Evolutionary conservation across 495 filamentous ascomycete species (phyloP).

Genomic region (Annulohypoxylon nitens): DNA sequence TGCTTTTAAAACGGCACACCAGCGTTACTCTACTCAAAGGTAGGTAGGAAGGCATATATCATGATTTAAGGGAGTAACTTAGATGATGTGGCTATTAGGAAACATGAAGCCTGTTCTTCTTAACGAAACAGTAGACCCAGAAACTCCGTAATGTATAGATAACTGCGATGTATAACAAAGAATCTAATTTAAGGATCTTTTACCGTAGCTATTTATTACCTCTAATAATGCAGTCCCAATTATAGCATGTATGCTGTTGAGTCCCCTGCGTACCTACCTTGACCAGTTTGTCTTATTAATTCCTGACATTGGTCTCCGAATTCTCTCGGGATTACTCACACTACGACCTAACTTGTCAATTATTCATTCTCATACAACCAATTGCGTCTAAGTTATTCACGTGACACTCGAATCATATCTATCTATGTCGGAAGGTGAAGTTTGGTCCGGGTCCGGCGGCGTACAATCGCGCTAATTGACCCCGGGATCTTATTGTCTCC

Average conservation of each 20-base stretch:
- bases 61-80: too few species aligned
- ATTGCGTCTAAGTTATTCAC: background rate
- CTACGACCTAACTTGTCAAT: background rate
- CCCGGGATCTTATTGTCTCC: background rate
- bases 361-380: too few species aligned
- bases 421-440: background rate
- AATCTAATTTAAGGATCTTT: too few species aligned
- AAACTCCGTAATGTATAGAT: too few species aligned
- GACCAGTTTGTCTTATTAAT: background rate
- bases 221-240: background rate
- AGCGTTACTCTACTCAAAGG: too few species aligned
- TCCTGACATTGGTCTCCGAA: background rate
- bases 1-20: too few species aligned
- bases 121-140: too few species aligned
- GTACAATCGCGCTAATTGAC: background rate
- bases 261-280: background rate
- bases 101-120: too few species aligned
- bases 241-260: background rate
- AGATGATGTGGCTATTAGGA: too few species aligned
- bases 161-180: too few species aligned
- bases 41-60: too few species aligned
- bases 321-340: background rate
- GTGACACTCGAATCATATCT: background rate
- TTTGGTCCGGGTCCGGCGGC: background rate
- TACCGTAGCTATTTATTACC: background rate